Conservation (phyloP, 352 stramenopile species). For the Pythium monospermum region DNA sequence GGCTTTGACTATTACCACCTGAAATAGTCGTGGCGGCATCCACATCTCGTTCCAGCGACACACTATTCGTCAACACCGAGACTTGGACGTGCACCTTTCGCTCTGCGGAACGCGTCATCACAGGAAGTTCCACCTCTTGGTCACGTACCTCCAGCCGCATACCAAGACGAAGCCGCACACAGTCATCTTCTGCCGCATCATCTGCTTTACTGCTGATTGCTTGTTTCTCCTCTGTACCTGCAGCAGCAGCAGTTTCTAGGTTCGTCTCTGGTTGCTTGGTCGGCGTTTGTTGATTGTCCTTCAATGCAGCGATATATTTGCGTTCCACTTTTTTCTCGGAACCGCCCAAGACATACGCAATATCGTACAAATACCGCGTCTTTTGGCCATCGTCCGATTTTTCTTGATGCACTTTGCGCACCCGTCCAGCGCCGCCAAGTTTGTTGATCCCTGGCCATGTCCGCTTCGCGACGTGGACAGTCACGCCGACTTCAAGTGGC, state of each 20-base stretch:
- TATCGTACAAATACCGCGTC: conserved; percentile 62
- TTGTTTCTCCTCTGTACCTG: neutral
- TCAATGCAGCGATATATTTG: conserved; percentile 70
- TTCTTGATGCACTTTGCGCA: conserved; percentile 54
- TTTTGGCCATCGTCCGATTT: conserved; percentile 20
- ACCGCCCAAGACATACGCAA: conserved; percentile 66
- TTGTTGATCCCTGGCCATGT: conserved; percentile 88
- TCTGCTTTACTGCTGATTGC: neutral
- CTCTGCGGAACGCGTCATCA: neutral
- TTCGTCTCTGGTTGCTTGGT: conserved; percentile 4
- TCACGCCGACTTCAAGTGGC: conserved; percentile 45
- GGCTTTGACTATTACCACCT: too few species aligned
- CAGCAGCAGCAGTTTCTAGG: too few species aligned
- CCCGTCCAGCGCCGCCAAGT: conserved; percentile 63
- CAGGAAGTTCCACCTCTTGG: conserved; percentile 6
- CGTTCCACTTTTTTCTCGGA: conserved; percentile 76
- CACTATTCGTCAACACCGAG: conserved; percentile 32
- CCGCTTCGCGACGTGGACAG: conserved; percentile 70
- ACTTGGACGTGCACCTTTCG: conserved; percentile 38
- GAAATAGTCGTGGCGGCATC: conserved; percentile 3
- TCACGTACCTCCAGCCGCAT: conserved; percentile 19
- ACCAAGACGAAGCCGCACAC: conserved; percentile 12
- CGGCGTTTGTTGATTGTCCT: conserved; percentile 13
- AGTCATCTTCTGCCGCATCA: neutral
- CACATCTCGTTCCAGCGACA: conserved; percentile 24